These are phyloP conservation scores for Pleurozium schreberi DNA, from an alignment of 225 moss, liverwort and hornwort genomes.

Conservation along the genomic window DNA sequence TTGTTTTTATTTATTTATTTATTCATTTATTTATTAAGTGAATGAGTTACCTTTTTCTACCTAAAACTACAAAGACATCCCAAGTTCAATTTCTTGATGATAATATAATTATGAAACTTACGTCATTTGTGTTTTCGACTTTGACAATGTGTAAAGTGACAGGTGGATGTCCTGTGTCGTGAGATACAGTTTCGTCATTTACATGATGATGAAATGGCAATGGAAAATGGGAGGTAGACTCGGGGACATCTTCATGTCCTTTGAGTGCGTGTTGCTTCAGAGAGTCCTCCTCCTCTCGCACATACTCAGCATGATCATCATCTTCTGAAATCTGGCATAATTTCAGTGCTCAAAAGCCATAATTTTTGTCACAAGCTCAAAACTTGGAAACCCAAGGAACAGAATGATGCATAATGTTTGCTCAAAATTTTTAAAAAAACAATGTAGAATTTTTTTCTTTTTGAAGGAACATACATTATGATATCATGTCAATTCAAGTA, in stretches of 20 bases:
- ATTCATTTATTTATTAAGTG: too few species aligned
- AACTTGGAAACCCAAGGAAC: not conserved
- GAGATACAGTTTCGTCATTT: not conserved
- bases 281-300: conserved; percentile 27
- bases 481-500: not conserved
- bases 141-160: conserved; percentile 22
- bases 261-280: conserved; percentile 12
- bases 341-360: not conserved
- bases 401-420: not conserved
- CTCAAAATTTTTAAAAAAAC: not conserved
- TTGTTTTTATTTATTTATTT: too few species aligned
- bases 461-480: too few species aligned
- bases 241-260: conserved; percentile 9
- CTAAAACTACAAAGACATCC: not conserved
- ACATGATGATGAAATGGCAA: not conserved
- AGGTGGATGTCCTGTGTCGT: conserved; percentile 12
- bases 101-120: not conserved
- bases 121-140: conserved; percentile 37
- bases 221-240: conserved; percentile 4
- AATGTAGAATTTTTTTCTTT: too few species aligned
- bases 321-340: conserved; percentile 41
- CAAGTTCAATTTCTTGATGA: not conserved
- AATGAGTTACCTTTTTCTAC: not conserved
- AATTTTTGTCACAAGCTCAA: not conserved
- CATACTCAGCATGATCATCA: conserved; percentile 18